These are phyloP conservation scores for Fusarium sp. DNA, from an alignment of 2,329 filamentous ascomycete species.

Conservation along the genomic window DNA sequence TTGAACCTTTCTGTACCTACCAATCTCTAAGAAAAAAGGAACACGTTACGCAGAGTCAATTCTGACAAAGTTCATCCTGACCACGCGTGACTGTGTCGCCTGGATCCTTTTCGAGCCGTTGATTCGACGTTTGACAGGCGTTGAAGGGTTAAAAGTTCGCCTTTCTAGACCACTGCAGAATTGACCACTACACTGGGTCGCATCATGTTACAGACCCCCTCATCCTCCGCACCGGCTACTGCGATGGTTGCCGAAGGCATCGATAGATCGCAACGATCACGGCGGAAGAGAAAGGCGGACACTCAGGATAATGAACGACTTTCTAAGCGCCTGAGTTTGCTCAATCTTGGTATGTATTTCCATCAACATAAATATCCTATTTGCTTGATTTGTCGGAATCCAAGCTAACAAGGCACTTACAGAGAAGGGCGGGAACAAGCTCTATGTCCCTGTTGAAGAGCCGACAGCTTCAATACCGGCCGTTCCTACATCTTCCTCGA, in stretches of 20 bases:
- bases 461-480: slow-evolving; percentile 41
- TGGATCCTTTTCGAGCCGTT: slow-evolving; percentile 25
- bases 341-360: slow-evolving; percentile 77
- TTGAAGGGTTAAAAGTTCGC: slow-evolving; percentile 36
- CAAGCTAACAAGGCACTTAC: slow-evolving; percentile 23
- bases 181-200: slow-evolving; percentile 15
- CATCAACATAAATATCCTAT: slow-evolving; percentile 4
- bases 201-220: slow-evolving; percentile 52
- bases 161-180: slow-evolving; percentile 26
- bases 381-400: background rate
- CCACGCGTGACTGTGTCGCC: slow-evolving; percentile 24
- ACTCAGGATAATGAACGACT: slow-evolving; percentile 76
- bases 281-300: slow-evolving; percentile 70
- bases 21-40: slow-evolving; percentile 5
- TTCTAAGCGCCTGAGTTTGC: slow-evolving; percentile 82
- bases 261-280: slow-evolving; percentile 37
- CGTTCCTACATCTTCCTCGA: slow-evolving; percentile 23
- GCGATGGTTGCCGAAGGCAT: slow-evolving; percentile 32
- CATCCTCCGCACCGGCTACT: slow-evolving; percentile 32
- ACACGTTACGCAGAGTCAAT: slow-evolving; percentile 18
- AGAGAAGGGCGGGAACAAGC: slow-evolving; percentile 72
- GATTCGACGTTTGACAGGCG: slow-evolving; percentile 27
- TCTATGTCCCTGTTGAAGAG: slow-evolving; percentile 73
- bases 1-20: background rate
- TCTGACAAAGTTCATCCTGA: slow-evolving; percentile 22